Base-by-base conservation (phyloP, 2,329 filamentous ascomycete genomes). In the Clonostachys rhizophaga region DNA sequence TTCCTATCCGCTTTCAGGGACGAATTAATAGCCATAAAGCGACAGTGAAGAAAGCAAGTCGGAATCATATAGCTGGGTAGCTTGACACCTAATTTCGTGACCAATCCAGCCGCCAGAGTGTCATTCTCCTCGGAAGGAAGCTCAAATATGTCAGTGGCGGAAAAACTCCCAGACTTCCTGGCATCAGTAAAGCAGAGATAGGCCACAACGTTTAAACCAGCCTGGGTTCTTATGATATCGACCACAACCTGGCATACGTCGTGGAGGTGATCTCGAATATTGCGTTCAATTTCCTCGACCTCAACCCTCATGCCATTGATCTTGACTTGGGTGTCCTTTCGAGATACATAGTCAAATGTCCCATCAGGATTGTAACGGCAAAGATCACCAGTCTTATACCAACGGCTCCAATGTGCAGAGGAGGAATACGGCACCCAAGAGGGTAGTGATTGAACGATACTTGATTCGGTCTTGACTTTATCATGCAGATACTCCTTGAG, bases 401-500 rank as follows among this genome's bases (percentile, higher is more conserved):
- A 18, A 34, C 43, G 42, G 16, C 34, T 30, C 42, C 42, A 43
- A 13, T 17, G 14, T 17, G 12, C 18, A 17, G 18, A 17, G 16
- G 40, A 18, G 40, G 17, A 24, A 47, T 70, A 78, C 40, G 42
- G 42, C 13, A 30, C 42, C 42, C 42, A 43, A 13, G 14, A 3
- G 14, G 42, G 42, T 5, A 24, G 24, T 6, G 18, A 30, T 7
- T 33, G n/a, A 9, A 45, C 24, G 10, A 45, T n/a, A 4, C 51
- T 50, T 3, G 49, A 10, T 49, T 61, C 47, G 64, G 70, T 63
- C 3, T 20, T 16, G 16, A 45, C 37, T 34, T 55, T 4, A 9
- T 58, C 51, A 46, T 72, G 70, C 14, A 76, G 57, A 48, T 79
- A 80, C 34, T 74, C 73, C 35, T 68, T 60, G 24, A 70, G 71